phyloP scores from a whole-genome alignment of 1,139 yeast species.

The Diutina catenulata region DNA sequence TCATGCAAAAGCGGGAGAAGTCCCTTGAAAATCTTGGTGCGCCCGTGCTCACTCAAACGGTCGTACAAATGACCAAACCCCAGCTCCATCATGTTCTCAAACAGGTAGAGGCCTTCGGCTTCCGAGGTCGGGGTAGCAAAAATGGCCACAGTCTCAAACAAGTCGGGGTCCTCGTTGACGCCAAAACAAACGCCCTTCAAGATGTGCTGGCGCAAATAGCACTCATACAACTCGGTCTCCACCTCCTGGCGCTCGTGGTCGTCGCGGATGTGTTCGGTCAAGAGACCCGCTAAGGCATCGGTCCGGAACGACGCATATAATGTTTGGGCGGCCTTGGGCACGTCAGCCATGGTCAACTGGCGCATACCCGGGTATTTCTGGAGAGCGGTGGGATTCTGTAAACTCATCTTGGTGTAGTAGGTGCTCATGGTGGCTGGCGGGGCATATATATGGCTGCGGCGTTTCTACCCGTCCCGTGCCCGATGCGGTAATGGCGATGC shows the following conservation, averaged over 20 bases:
- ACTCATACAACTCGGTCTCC: conserved; percentile 40
- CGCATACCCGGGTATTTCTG: too few species aligned
- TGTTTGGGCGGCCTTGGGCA: conserved; percentile 42
- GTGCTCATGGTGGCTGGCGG: too few species aligned
- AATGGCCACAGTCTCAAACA: conserved; percentile 50
- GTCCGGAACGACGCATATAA: conserved; percentile 38
- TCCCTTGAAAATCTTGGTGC: conserved; percentile 42
- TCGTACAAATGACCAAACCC: conserved; percentile 48
- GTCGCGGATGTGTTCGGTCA: conserved; percentile 31
- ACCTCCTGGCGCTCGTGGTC: conserved; percentile 22
- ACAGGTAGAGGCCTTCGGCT: conserved; percentile 32
- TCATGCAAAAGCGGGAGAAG: conserved; percentile 48
- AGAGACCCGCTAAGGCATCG: conserved; percentile 40
- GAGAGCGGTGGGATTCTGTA: too few species aligned
- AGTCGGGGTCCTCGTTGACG: conserved; percentile 27
- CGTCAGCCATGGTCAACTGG: conserved; percentile 27
- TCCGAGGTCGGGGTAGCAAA: conserved; percentile 48
- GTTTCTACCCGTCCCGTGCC: too few species aligned
- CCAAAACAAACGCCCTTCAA: conserved; percentile 45
- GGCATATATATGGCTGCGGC: too few species aligned
- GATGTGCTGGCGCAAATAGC: conserved; percentile 46
- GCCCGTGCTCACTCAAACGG: conserved; percentile 38
- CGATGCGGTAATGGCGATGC: too few species aligned
- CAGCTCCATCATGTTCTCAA: conserved; percentile 39
- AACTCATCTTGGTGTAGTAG: too few species aligned